phyloP scores from a whole-genome alignment of 768 basidiomycete genomes.

The Lentinula detonsa region DNA sequence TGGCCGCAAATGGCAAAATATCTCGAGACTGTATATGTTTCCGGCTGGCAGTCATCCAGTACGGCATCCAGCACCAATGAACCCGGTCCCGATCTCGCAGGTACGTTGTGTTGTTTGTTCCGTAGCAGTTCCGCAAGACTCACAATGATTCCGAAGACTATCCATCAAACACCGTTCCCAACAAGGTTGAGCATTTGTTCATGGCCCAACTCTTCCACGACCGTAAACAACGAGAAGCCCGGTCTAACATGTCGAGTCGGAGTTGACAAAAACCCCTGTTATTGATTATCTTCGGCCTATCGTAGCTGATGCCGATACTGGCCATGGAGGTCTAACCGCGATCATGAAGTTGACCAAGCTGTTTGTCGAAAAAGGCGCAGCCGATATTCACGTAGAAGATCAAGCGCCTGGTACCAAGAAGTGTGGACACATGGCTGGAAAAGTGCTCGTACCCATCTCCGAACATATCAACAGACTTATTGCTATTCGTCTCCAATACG shows the following conservation, averaged over 20 bases:
- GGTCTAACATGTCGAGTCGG: slow-evolving; percentile 60
- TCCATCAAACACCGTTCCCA: slow-evolving; percentile 97
- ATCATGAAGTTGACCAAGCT: slow-evolving; percentile 98
- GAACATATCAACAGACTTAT: slow-evolving; percentile 99
- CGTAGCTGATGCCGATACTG: slow-evolving; percentile 96
- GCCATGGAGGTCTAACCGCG: slow-evolving; percentile 96
- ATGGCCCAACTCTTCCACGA: slow-evolving; percentile 99
- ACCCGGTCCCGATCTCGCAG: slow-evolving; percentile 97
- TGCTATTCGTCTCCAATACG: slow-evolving; percentile 94
- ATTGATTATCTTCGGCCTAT: slow-evolving; percentile 93
- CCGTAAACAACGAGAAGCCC: slow-evolving; percentile 87
- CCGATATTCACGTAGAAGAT: slow-evolving; percentile 97
- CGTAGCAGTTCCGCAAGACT: background rate
- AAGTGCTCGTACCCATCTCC: slow-evolving; percentile 93
- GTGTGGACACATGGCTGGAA: slow-evolving; percentile 90
- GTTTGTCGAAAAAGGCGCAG: slow-evolving; percentile 98
- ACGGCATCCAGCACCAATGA: slow-evolving; percentile 93
- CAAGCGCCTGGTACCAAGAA: slow-evolving; percentile 98
- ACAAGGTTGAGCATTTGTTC: slow-evolving; percentile 98
- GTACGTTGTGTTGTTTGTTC: slow-evolving; percentile 29
- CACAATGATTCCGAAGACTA: slow-evolving; percentile 53
- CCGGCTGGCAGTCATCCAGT: slow-evolving; percentile 92
- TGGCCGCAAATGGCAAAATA: slow-evolving; percentile 92
- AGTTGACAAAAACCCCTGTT: slow-evolving; percentile 62
- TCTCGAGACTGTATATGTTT: slow-evolving; percentile 98